Conservation (phyloP, 257 asterid genomes). For the Nicotiana sylvestris region DNA sequence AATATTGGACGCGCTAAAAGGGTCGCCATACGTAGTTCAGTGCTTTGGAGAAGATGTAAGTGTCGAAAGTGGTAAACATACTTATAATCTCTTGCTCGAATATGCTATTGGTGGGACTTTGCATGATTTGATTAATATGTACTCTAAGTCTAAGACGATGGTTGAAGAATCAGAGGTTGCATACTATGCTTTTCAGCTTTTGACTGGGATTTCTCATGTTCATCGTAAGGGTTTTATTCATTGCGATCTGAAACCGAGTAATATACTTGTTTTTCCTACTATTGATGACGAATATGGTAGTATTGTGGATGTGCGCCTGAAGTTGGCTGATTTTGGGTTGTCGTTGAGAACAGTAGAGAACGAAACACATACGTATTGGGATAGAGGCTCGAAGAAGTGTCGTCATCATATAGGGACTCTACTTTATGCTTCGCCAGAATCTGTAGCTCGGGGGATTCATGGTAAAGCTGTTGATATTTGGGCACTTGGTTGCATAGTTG, state of each 20-base stretch:
- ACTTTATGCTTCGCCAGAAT: conserved; percentile 11
- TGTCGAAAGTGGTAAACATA: background rate
- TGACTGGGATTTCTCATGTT: background rate
- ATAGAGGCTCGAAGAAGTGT: no score
- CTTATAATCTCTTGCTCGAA: conserved; percentile 1
- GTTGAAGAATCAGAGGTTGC: conserved; percentile 1
- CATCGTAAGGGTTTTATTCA: conserved; percentile 7
- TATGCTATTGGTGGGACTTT: background rate
- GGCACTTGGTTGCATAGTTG: conserved; percentile 1
- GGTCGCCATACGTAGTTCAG: background rate
- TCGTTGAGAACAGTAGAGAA: background rate
- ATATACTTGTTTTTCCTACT: background rate
- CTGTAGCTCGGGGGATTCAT: background rate
- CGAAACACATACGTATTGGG: background rate
- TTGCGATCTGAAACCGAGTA: conserved; percentile 11
- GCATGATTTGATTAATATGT: background rate
- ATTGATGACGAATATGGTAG: no score
- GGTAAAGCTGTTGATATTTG: background rate
- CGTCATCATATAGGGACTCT: background rate
- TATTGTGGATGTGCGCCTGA: background rate
- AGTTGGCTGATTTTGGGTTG: conserved; percentile 1
- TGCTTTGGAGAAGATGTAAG: background rate
- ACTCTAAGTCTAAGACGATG: no score
- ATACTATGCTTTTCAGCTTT: background rate
- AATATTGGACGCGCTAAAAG: background rate